Conservation (phyloP, 768 basidiomycete species). For the Coprinellus aureogranulatus region DNA sequence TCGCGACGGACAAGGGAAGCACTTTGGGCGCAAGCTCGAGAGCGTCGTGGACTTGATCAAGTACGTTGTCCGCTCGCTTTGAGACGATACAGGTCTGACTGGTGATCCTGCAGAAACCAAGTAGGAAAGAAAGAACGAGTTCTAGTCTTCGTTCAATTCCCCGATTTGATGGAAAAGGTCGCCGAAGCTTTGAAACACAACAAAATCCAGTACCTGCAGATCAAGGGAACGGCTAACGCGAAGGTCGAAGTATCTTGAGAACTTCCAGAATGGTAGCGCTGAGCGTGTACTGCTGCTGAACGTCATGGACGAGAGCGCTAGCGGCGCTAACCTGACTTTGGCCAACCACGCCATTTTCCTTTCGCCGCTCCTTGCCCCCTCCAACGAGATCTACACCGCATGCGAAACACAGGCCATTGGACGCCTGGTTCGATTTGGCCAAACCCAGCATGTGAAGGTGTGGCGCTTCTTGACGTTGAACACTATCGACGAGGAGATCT, state of each 20-base stretch:
- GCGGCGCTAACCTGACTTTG: constrained; percentile 86
- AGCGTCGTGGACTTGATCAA: constrained; percentile 72
- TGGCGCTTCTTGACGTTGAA: constrained; percentile 82
- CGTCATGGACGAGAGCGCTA: constrained; percentile 94
- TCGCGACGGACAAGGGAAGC: constrained; percentile 69
- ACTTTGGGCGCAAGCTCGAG: constrained; percentile 82
- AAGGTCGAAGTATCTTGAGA: constrained; percentile 82
- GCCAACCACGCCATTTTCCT: constrained; percentile 96
- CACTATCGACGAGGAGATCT: constrained; percentile 88
- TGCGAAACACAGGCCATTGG: constrained; percentile 83
- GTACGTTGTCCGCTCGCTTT: constrained; percentile 37
- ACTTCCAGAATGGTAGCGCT: constrained; percentile 77
- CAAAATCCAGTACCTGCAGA: constrained; percentile 74
- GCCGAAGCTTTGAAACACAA: constrained; percentile 74
- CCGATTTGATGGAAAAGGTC: constrained; percentile 89
- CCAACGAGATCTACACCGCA: constrained; percentile 82
- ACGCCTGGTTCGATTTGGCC: constrained; percentile 80
- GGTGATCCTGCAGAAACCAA: constrained; percentile 43
- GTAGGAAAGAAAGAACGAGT: constrained; percentile 78
- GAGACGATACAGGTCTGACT: not conserved
- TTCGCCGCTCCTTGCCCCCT: constrained; percentile 80
- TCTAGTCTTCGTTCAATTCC: constrained; percentile 95
- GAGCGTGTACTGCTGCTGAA: constrained; percentile 84
- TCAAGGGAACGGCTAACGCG: constrained; percentile 71
- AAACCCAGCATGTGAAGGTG: constrained; percentile 74